Percentiles rank a stretch among this genome's conserved stretches.
Evolutionary conservation across 768 basidiomycete species (phyloP).

Genomic region (Mycena maculata): DNA sequence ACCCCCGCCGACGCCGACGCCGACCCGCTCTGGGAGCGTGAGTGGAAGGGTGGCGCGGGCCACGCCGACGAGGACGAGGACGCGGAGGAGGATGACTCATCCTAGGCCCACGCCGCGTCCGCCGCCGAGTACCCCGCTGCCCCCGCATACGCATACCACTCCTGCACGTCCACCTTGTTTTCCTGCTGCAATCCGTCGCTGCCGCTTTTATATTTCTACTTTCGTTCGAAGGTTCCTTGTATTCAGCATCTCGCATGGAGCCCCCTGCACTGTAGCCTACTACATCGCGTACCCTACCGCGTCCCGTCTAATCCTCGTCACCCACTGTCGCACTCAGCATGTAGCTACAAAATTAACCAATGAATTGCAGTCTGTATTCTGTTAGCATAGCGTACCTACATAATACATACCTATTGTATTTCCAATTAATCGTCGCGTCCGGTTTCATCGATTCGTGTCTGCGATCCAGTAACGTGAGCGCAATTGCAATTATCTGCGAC

Average conservation of each 20-base stretch:
- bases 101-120: background rate
- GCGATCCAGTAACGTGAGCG: too few species aligned
- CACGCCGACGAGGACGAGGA: slow-evolving; percentile 58
- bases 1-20: slow-evolving; percentile 42
- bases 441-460: too few species aligned
- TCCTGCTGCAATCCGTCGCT: too few species aligned
- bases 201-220: slow-evolving; percentile 1
- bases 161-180: background rate
- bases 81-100: slow-evolving; percentile 58
- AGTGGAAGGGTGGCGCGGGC: slow-evolving; percentile 83
- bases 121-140: background rate
- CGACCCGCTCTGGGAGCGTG: slow-evolving; percentile 79
- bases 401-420: too few species aligned
- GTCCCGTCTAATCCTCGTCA: background rate
- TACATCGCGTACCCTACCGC: slow-evolving; percentile 8
- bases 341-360: slow-evolving; percentile 12
- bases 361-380: too few species aligned
- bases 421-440: too few species aligned
- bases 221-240: background rate
- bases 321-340: background rate
- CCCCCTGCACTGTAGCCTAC: slow-evolving; percentile 7
- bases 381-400: too few species aligned
- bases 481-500: too few species aligned
- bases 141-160: background rate
- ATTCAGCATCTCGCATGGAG: slow-evolving; percentile 19